Evolutionary conservation across 441 rosid genomes (phyloP), one percentile per base, ranked within the genome.

Genomic region (Gossypium laxum): DNA sequence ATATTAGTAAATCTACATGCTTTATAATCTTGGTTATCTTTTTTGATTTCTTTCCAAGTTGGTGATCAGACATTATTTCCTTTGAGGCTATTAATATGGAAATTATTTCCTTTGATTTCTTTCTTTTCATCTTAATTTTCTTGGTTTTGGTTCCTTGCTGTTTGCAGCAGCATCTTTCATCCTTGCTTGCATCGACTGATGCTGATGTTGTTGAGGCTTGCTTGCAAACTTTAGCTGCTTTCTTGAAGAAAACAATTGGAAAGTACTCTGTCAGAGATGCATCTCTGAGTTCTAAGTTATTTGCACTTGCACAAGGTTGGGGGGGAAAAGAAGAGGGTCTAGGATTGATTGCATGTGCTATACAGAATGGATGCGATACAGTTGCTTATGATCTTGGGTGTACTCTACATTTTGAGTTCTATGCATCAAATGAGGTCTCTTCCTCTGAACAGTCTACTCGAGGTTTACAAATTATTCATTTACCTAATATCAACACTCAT

Each of bases 281-380:
- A 69, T 87, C 94, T 74, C 74, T 94, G 78, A 92, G 75, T 80
- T 84, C 94, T 0, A 92, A 86, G 82, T 80, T 94, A 52, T 92
- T 90, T 85, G 83, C 98, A 66, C 90, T 94, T 80, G 97, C 98
- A n/a, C 99, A 92, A 85, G 99, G 99, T 72, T 94, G 98, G 99
- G 99, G 99, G 3, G 94, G 96, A 61, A 92, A 94, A 80, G 99
- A 94, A 77, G 98, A 90, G 88, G 99, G 99, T 66, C 97, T 94
- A 62, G 99, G 98, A 73, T 83, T 94, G 77, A 82, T 85, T 77
- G 87, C 89, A 45, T 90, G 96, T 85, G 82, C 94, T 76, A 75
- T 88, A 47, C 82, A 80, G 72, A 79, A 85, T 78, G 87, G 80
- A 69, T 86, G 90, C 79, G 97, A 94, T 63, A 82, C 83, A 65